Evolutionary conservation across 805 yeast species (phyloP).

Genomic region (Yarrowia sp.): DNA sequence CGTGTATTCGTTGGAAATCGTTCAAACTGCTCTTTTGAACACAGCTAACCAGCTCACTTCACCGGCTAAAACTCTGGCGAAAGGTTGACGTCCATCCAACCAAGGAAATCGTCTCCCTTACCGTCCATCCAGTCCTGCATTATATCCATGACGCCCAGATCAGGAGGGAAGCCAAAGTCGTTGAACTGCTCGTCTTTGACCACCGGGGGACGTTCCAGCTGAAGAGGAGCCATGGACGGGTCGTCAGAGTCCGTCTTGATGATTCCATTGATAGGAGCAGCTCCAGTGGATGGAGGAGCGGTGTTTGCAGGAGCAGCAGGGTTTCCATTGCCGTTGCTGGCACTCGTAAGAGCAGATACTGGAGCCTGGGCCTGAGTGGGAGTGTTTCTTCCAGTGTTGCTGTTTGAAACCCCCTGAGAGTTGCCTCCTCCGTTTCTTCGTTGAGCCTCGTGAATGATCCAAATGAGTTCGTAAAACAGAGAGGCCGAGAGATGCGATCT

Average conservation of each 20-base stretch:
- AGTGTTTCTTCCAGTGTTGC: constrained; percentile 47
- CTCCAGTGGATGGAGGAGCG: no score
- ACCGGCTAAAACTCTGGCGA: constrained; percentile 40
- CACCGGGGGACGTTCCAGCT: neutral
- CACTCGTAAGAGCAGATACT: no score
- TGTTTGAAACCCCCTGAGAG: constrained; percentile 43
- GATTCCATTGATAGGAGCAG: neutral
- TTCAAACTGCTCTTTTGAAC: no score
- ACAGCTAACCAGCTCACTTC: no score
- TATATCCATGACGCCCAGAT: constrained; percentile 32
- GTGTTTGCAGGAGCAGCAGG: no score
- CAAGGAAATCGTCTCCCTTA: constrained; percentile 84
- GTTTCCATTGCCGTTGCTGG: no score
- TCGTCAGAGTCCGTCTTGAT: neutral
- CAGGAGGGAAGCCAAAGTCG: constrained; percentile 31
- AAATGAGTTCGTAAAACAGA: constrained; percentile 85
- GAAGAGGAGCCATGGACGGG: constrained; percentile 6
- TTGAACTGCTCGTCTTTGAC: constrained; percentile 31
- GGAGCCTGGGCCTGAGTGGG: neutral
- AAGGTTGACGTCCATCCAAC: constrained; percentile 75
- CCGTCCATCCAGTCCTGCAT: constrained; percentile 76
- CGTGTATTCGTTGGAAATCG: no score
- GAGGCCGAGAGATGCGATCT: constrained; percentile 92
- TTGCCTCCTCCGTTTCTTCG: constrained; percentile 57
- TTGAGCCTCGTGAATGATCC: constrained; percentile 95